Conservation (phyloP, 805 yeast species). For the Starmerella floris region DNA sequence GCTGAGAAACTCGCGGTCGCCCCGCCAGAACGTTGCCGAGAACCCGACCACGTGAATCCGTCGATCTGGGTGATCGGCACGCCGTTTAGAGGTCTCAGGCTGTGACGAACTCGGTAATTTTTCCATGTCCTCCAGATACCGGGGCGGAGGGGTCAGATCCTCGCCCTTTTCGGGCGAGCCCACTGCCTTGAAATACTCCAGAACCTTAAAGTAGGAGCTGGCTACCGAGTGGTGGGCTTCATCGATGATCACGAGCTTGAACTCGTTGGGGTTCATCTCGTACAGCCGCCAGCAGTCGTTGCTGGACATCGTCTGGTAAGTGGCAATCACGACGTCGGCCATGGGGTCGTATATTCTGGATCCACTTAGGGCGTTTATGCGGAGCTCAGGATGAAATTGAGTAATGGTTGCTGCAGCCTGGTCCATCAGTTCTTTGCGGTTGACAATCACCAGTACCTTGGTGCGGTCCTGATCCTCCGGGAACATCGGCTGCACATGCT, state of each 20-base stretch:
- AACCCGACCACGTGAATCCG: constrained; percentile 60
- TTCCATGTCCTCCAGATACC: constrained; percentile 2
- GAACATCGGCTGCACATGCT: constrained; percentile 26
- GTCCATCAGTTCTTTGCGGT: constrained; percentile 59
- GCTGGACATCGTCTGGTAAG: constrained; percentile 47
- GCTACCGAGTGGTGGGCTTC: constrained; percentile 92
- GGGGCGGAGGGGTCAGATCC: background rate
- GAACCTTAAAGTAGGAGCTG: constrained; percentile 43
- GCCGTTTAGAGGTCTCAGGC: background rate
- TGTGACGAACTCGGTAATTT: too few species aligned
- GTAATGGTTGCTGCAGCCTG: constrained; percentile 50
- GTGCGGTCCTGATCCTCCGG: constrained; percentile 23
- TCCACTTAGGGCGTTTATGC: constrained; percentile 62
- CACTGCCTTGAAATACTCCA: constrained; percentile 39
- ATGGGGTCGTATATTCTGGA: constrained; percentile 28
- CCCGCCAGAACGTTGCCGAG: constrained; percentile 72
- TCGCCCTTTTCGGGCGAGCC: background rate
- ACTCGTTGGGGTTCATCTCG: constrained; percentile 43
- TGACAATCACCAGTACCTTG: constrained; percentile 53
- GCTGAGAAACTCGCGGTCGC: constrained; percentile 52
- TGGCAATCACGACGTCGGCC: constrained; percentile 57
- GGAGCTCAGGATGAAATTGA: constrained; percentile 36
- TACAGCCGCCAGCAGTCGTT: constrained; percentile 36
- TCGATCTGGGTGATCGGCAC: constrained; percentile 25
- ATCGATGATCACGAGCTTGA: constrained; percentile 65